Base-by-base conservation (phyloP, 2,329 filamentous ascomycete species). In the Curvularia sp. region DNA sequence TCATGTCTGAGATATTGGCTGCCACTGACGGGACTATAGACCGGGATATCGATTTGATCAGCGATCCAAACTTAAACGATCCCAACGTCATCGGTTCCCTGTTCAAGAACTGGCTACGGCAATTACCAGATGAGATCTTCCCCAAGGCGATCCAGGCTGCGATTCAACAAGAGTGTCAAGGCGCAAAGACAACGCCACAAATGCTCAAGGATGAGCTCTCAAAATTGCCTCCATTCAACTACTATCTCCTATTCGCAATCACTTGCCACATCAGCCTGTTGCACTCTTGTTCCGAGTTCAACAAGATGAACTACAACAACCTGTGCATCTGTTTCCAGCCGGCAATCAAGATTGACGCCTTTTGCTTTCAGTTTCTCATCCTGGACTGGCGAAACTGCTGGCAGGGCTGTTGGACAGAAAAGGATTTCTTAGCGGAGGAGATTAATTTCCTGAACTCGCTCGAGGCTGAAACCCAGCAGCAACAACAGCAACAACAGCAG, bases 261-360 rank as follows among this genome's bases (percentile, higher is more conserved):
- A 98, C 94, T 33, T 97, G 94, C 78, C 94, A 98, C 71, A 88
- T 98, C 49, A 97, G 93, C 69, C 85, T 97, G 26, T 85, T 98
- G 9, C 88, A 97, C 67, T 93, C 92, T 1, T 94, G 96, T 76
- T 90, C 93, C 24, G 92, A 96, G 64, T 93, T 94, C 82, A 98
- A 97, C 85, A 97, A 96, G 81, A 98, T 98, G 94, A 92, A 96
- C 74, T 97, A 94, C 75, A 88, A 92, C 73, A 97, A 97, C 66
- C 82, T 98, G 24, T 96, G 93, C 79, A 96, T 97, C 68, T 98
- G 94, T 80, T 97, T 97, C 78, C 93, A 97, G 77, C 94, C 94
- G 3, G 96, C 93, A 77, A 92, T 98, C 86, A 96, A 94, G 79
- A 95, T 98, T 58, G 94, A 98, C 71, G 89, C 89, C 0, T 96